Evolutionary conservation across 768 basidiomycete species (phyloP).

Genomic region (Pleurotus platypus): DNA sequence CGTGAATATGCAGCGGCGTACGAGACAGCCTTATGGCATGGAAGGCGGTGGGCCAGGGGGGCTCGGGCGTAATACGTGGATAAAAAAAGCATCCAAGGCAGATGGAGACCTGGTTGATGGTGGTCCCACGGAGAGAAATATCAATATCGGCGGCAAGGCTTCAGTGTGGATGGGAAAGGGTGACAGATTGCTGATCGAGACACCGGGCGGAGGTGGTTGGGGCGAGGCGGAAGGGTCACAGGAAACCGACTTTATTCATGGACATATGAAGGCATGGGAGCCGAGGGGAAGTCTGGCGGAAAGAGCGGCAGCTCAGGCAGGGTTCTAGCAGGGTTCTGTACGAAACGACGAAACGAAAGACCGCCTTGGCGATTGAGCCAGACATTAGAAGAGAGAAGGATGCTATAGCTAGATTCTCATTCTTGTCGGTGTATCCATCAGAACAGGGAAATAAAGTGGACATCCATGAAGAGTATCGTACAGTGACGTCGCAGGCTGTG

Average conservation of each 20-base stretch:
- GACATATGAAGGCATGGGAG: constrained; percentile 52
- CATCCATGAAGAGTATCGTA: no score
- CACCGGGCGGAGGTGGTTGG: constrained; percentile 91
- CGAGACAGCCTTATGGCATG: constrained; percentile 82
- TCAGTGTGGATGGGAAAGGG: constrained; percentile 87
- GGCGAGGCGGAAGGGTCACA: constrained; percentile 41
- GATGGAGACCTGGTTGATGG: constrained; percentile 63
- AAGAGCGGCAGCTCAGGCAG: constrained; percentile 58
- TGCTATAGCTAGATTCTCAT: no score
- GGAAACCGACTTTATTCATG: constrained; percentile 15
- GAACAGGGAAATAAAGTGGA: no score
- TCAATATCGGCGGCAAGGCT: constrained; percentile 90
- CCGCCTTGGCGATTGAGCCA: no score
- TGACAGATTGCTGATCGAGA: constrained; percentile 77
- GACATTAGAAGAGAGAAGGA: no score
- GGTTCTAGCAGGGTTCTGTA: constrained; percentile 35
- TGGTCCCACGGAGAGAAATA: constrained; percentile 39
- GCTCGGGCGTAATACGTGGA: constrained; percentile 85
- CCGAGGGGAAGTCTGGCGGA: constrained; percentile 71
- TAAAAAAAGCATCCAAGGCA: constrained; percentile 61
- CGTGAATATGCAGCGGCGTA: constrained; percentile 55
- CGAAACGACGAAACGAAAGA: not conserved
- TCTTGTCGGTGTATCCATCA: no score
- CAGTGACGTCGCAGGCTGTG: no score
- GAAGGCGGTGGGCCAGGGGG: constrained; percentile 73